These are phyloP conservation scores for Madurella fahalii DNA, from an alignment of 2,329 filamentous ascomycete species.

Conservation along the genomic window DNA sequence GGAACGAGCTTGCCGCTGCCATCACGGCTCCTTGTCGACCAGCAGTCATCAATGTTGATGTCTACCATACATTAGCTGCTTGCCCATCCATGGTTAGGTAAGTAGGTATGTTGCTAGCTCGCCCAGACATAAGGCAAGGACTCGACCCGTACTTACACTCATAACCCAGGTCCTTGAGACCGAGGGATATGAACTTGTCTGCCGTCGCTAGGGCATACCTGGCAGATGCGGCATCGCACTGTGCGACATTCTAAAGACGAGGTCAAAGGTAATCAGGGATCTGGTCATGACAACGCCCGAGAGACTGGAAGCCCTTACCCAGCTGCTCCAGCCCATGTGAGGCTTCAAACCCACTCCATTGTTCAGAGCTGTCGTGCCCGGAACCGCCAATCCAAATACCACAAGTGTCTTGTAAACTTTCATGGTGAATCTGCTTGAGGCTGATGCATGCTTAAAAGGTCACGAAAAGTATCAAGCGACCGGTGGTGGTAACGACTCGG, in stretches of 20 bases:
- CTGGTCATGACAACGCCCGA: no score
- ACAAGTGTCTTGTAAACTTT: no score
- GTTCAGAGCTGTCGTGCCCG: background rate
- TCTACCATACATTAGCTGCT: background rate
- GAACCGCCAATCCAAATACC: no score
- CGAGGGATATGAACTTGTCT: constrained; percentile 17
- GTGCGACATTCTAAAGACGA: constrained; percentile 13
- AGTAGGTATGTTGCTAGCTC: no score
- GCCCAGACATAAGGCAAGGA: no score
- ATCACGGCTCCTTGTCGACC: constrained; percentile 13
- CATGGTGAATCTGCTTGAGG: no score
- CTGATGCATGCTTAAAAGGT: no score
- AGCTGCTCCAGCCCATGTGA: constrained; percentile 20
- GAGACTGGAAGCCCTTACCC: constrained; percentile 7
- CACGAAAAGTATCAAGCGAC: no score
- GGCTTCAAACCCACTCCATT: constrained; percentile 15
- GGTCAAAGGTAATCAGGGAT: background rate
- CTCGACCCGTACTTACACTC: constrained; percentile 3
- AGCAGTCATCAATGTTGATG: constrained; percentile 25
- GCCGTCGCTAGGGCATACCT: constrained; percentile 15
- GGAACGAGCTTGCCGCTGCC: constrained; percentile 15
- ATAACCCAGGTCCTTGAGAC: constrained; percentile 22
- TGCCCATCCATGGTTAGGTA: no score
- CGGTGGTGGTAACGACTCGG: no score
- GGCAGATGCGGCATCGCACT: constrained; percentile 19